Evolutionary conservation across 345 rosid species (phyloP), one percentile per base, ranked within the genome.

Genomic region (Erodium maritimum): DNA sequence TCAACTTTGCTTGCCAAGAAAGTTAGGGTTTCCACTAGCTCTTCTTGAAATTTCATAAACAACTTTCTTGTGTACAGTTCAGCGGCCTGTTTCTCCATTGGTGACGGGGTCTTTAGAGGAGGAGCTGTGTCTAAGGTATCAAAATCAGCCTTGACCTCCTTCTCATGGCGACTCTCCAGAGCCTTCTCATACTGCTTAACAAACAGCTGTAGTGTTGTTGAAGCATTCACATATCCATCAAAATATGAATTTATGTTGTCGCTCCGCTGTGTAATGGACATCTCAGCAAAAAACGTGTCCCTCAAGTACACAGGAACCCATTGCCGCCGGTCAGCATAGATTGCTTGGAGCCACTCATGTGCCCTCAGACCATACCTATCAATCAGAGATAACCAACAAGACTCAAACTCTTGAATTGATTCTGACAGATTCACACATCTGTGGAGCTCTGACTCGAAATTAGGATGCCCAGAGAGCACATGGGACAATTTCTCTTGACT

Each of bases 81-180:
- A 14, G 85, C 68, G 17, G 82, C 85, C 64, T 80, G 85, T 68
- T 71, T 77, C 69, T 80, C 85, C 82, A 72, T 80, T 1, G 85
- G 85, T 50, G 85, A 80, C 65, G 85, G 85, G 6, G 85, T 80
- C 65, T 66, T 80, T 58, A 77, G 54, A 54, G 46, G 64, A 23
- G 82, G 80, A 9, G 71, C 19, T 50, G 77, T 66, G 50, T 77
- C 74, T 73, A 73, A 72, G 2, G 85, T 74, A 48, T 80, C 85
- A 61, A 65, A 77, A 64, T 80, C 85, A 16, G 85, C 85, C 70
- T 74, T 74, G 48, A 74, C 72, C 64, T 80, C 85, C 66, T 70
- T 80, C 67, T 77, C 80, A 61, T 67, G 61, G 54, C 82, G 65
- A 67, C 74, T 64, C 19, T 72, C 82, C 55, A 77, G 23, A 16